Percentiles rank a stretch among this genome's conserved stretches.
These are phyloP conservation scores for Isabelozyma gotoi DNA, from an alignment of 805 yeast genomes.

Conservation along the genomic window DNA sequence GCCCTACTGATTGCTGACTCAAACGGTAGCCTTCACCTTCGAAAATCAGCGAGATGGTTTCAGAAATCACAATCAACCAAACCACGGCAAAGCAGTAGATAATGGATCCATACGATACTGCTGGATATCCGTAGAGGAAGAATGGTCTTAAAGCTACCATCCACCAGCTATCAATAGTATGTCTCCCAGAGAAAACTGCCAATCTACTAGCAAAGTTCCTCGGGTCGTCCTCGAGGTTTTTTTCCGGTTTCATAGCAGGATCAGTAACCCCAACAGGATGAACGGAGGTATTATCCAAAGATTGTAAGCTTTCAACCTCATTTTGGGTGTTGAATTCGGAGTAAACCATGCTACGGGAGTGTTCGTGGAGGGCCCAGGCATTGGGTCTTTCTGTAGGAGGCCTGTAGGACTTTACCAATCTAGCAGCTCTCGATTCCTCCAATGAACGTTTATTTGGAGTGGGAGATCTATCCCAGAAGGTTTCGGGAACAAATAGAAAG, in stretches of 20 bases:
- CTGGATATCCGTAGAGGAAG: constrained; percentile 49
- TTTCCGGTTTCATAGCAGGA: no score
- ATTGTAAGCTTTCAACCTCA: no score
- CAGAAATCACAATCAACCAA: constrained; percentile 63
- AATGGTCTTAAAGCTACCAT: constrained; percentile 57
- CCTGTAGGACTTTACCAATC: constrained; percentile 24
- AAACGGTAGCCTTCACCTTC: constrained; percentile 44
- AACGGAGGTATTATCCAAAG: no score
- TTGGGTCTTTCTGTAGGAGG: constrained; percentile 28
- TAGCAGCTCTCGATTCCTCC: constrained; percentile 49
- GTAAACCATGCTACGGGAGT: constrained; percentile 14
- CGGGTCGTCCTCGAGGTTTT: no score
- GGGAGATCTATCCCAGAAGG: constrained; percentile 61
- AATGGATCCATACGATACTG: constrained; percentile 50
- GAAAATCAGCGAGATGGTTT: constrained; percentile 53
- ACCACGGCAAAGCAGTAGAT: constrained; percentile 58
- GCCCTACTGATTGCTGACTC: constrained; percentile 47
- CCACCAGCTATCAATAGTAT: constrained; percentile 51
- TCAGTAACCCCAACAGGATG: no score
- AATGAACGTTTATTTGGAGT: constrained; percentile 46
- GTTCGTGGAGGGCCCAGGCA: no score
- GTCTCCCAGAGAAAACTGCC: constrained; percentile 48
- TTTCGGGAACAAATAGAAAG: constrained; percentile 60
- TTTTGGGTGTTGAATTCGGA: no score
- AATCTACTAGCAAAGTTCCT: constrained; percentile 27